Evolutionary conservation across 495 filamentous ascomycete species (phyloP).

Genomic region (Daldinia grandis): DNA sequence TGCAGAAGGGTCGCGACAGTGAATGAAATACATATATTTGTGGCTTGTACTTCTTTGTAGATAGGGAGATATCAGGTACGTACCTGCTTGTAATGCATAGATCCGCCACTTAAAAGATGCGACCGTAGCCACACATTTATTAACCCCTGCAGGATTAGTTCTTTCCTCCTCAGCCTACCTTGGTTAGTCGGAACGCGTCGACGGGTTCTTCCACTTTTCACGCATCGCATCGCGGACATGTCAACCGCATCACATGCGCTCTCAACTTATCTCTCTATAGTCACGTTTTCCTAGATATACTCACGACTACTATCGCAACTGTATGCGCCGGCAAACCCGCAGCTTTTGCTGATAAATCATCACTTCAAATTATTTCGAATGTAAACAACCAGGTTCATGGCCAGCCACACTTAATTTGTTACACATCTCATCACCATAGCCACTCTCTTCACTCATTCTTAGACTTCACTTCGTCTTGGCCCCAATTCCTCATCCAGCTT

Average conservation of each 20-base stretch:
- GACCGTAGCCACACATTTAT: slow-evolving; percentile 35
- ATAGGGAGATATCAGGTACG: neutral
- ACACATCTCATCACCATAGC: slow-evolving; percentile 29
- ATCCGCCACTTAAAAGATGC: slow-evolving; percentile 28
- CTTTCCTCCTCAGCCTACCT: slow-evolving; percentile 23
- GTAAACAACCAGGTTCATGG: slow-evolving; percentile 32
- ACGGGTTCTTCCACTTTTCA: slow-evolving; percentile 45
- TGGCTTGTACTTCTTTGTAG: slow-evolving; percentile 8
- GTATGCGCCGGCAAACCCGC: neutral
- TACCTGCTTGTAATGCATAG: slow-evolving; percentile 1
- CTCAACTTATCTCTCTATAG: slow-evolving; percentile 24
- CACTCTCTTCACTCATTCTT: slow-evolving; percentile 4
- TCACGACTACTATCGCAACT: slow-evolving; percentile 20
- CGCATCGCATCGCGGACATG: slow-evolving; percentile 38
- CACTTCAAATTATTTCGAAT: slow-evolving; percentile 1
- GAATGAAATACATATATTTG: slow-evolving; percentile 7
- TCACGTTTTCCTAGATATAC: slow-evolving; percentile 23
- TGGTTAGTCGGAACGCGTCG: slow-evolving; percentile 42
- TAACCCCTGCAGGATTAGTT: slow-evolving; percentile 31
- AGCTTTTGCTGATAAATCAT: slow-evolving; percentile 3
- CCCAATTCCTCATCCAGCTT: slow-evolving; percentile 1
- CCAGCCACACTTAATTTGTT: slow-evolving; percentile 25
- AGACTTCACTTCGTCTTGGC: neutral
- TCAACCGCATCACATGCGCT: slow-evolving; percentile 36
- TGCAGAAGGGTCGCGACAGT: slow-evolving; percentile 13